Percentiles rank a stretch among this genome's conserved stretches.
These are phyloP conservation scores for Alliaria petiolata DNA, from an alignment of 345 rosid genomes.

Conservation along the genomic window DNA sequence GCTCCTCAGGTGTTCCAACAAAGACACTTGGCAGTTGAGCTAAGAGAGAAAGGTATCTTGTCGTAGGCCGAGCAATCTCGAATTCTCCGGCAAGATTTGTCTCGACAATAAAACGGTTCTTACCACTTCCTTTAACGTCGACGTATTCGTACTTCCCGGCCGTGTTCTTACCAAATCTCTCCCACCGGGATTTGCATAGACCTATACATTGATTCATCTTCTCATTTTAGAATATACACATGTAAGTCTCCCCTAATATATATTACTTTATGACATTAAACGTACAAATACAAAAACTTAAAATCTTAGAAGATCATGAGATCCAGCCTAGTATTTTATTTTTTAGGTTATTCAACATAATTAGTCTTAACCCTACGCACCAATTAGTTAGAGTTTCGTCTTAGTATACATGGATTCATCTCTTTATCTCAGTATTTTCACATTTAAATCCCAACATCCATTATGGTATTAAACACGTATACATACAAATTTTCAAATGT, in stretches of 20 bases:
- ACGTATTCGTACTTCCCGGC: conserved; percentile 65
- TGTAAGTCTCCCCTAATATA: background rate
- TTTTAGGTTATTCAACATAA: background rate
- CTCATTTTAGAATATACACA: background rate
- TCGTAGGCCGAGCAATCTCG: conserved; percentile 65
- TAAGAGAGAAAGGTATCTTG: conserved; percentile 39
- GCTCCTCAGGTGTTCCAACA: conserved; percentile 48
- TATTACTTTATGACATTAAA: background rate
- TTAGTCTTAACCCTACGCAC: background rate
- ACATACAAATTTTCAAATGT: background rate
- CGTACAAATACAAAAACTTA: background rate
- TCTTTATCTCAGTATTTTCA: background rate
- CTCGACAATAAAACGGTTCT: conserved; percentile 57
- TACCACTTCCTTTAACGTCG: conserved; percentile 41
- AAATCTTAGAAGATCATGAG: background rate
- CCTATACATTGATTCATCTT: conserved; percentile 25
- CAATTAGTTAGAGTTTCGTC: background rate
- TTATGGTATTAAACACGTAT: background rate
- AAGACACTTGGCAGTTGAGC: conserved; percentile 44
- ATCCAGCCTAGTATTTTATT: background rate
- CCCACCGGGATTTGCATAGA: conserved; percentile 87
- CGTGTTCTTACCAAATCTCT: conserved; percentile 49
- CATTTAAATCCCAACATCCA: background rate
- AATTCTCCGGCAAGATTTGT: conserved; percentile 51
- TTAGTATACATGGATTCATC: background rate